Base-by-base conservation (phyloP, 139 green algal genomes). In the Astrephomene gubernaculifera region DNA sequence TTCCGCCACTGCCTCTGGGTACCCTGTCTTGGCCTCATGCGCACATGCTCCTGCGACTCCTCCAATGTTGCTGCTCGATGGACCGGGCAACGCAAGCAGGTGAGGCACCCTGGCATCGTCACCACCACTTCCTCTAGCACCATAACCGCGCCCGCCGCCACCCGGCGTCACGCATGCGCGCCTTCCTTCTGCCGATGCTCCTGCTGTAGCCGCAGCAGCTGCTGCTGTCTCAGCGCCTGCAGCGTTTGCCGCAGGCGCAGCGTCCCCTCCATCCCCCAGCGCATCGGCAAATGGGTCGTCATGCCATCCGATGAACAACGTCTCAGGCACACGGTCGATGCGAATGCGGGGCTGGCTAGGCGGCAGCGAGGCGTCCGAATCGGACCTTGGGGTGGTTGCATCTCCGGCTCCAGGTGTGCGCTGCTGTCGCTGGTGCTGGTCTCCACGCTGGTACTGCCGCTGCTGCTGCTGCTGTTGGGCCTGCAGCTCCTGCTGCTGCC, bases 281-380 rank as follows among this genome's bases (percentile, higher is more conserved):
- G 6, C 70, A 43, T 14, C 43, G 8, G 44, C 43, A 25, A 63
- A 61, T 29, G 41, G 41, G 43, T 61, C 73, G 24, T 81, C 73
- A 0, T n/a, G 14, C 49, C 35, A 70, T 4, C 35, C 73, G 6
- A 81, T 36, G 1, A 82, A 43, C 27, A 82, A 19, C 24, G 74
- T 82, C 36, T 82, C 74, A 19, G 74, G 74, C 2, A 82, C 54
- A 5, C 74, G 39, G 54, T 82, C 74, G 4, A 71, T 33, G 24
- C 52, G 36, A 1, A 33, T 29, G 24, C 31, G 71, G 17, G 74
- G 74, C 29, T 71, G 74, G 57, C 74, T 82, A 29, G 74, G 74
- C 38, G 74, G 74, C 36, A 82, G 57, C 38, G 74, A 82, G 10
- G 61, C 74, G 29, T 71, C 54, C 25, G 54, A 82, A 57, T 82